phyloP scores from a whole-genome alignment of 192 early-diverging fungal species.

The Rhizophlyctis rosea region DNA sequence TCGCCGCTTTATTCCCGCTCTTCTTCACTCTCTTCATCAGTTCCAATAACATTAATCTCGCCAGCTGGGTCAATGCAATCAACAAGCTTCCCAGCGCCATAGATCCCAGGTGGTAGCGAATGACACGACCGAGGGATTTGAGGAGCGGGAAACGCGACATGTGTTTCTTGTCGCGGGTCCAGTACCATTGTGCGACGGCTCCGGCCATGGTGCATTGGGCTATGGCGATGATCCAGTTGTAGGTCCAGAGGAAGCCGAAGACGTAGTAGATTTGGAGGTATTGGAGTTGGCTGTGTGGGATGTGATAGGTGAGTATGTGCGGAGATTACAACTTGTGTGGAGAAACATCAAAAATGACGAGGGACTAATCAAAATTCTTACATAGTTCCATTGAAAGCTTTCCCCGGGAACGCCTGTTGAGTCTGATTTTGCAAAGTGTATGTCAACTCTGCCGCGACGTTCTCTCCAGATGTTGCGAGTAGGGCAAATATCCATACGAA shows the following conservation, averaged over 20 bases:
- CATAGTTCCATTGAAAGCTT: not conserved
- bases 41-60: conserved; percentile 41
- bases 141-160: conserved; percentile 29
- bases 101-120: conserved; percentile 52
- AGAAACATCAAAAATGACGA: too few species aligned
- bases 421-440: conserved; percentile 19
- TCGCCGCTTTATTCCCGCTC: conserved; percentile 24
- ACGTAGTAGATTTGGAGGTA: conserved; percentile 49
- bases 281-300: conserved; percentile 7
- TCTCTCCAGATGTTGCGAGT: conserved; percentile 22
- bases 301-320: too few species aligned
- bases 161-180: conserved; percentile 46
- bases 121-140: conserved; percentile 32
- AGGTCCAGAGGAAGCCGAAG: conserved; percentile 57
- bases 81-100: conserved; percentile 52
- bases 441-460: conserved; percentile 8
- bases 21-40: conserved; percentile 28
- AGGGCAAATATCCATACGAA: conserved; percentile 21
- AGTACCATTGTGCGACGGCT: conserved; percentile 52
- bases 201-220: conserved; percentile 48
- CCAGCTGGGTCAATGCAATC: conserved; percentile 50
- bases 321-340: too few species aligned
- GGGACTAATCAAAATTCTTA: too few species aligned
- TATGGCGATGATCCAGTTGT: conserved; percentile 47
- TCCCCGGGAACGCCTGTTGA: not conserved